Percentiles rank a stretch among this genome's conserved stretches.
phyloP scores from a whole-genome alignment of 805 yeast genomes.

The Kurtzmaniella fragi region DNA sequence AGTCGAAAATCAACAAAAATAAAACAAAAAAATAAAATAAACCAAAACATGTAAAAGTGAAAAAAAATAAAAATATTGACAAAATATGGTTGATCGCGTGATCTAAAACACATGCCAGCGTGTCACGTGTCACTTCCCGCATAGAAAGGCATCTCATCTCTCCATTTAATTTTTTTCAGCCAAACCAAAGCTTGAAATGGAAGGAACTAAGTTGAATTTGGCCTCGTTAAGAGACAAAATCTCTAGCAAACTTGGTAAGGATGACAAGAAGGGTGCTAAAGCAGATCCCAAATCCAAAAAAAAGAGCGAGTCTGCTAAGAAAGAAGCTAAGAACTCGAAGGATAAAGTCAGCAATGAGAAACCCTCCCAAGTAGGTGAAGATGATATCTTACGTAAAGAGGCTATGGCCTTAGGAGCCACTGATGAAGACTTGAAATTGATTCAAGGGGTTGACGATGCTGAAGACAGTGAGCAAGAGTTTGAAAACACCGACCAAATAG shows the following conservation, averaged over 20 bases:
- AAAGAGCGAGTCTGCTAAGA: conserved; percentile 8
- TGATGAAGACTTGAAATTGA: conserved; percentile 68
- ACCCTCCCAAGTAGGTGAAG: conserved; percentile 6
- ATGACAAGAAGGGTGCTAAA: conserved; percentile 12
- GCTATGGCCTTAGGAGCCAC: conserved; percentile 82
- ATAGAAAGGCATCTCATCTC: neutral
- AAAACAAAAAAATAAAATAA: too few relatives aligned
- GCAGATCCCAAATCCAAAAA: conserved; percentile 14
- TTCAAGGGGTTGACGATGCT: conserved; percentile 51
- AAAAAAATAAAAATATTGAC: too few relatives aligned
- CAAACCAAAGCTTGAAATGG: conserved; percentile 28
- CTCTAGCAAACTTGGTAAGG: conserved; percentile 39
- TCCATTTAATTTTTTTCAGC: neutral
- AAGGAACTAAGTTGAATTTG: conserved; percentile 40
- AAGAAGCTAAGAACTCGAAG: neutral
- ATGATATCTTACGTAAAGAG: conserved; percentile 56
- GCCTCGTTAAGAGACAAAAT: conserved; percentile 64
- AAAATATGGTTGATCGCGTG: too few relatives aligned
- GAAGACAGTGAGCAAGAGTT: conserved; percentile 50
- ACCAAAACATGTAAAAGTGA: too few relatives aligned
- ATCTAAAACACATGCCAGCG: neutral
- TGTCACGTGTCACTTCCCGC: conserved; percentile 1
- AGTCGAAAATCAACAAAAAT: too few relatives aligned
- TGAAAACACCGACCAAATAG: conserved; percentile 36
- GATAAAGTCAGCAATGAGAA: conserved; percentile 2